Percentiles rank a stretch among this genome's conserved stretches.
Conservation (phyloP, 1,139 yeast species). For the Taphrina flavorubra region DNA sequence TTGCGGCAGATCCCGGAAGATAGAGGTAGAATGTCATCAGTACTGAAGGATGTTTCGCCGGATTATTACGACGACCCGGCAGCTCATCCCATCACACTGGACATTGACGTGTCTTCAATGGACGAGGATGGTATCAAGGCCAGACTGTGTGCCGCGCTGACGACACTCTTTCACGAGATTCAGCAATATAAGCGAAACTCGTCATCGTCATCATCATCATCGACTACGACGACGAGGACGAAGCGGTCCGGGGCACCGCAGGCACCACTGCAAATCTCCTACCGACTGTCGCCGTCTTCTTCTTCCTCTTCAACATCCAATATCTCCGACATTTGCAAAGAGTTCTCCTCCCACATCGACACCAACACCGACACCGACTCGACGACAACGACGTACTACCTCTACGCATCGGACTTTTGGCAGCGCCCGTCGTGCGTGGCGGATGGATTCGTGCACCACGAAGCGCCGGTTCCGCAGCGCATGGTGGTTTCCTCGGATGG, state of each 20-base stretch:
- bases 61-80: conserved; percentile 9
- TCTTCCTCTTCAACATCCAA: background rate
- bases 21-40: background rate
- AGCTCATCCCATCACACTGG: background rate
- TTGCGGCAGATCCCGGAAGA: too few species aligned
- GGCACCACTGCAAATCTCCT: background rate
- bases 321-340: background rate
- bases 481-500: background rate
- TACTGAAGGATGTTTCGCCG: conserved; percentile 5
- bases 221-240: too few species aligned
- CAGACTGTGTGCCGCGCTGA: conserved; percentile 2
- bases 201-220: too few species aligned
- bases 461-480: background rate
- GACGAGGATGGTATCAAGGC: background rate
- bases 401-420: conserved; percentile 24
- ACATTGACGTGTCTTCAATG: background rate
- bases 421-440: conserved; percentile 15
- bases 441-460: background rate
- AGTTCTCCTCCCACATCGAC: background rate
- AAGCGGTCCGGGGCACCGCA: background rate
- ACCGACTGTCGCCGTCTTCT: background rate
- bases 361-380: background rate
- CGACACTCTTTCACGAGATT: conserved; percentile 5
- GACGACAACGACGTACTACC: conserved; percentile 2
- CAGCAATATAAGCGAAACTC: background rate